These are phyloP conservation scores for Saccharomyces eubayanus DNA, from an alignment of 805 yeast genomes.

Conservation along the genomic window DNA sequence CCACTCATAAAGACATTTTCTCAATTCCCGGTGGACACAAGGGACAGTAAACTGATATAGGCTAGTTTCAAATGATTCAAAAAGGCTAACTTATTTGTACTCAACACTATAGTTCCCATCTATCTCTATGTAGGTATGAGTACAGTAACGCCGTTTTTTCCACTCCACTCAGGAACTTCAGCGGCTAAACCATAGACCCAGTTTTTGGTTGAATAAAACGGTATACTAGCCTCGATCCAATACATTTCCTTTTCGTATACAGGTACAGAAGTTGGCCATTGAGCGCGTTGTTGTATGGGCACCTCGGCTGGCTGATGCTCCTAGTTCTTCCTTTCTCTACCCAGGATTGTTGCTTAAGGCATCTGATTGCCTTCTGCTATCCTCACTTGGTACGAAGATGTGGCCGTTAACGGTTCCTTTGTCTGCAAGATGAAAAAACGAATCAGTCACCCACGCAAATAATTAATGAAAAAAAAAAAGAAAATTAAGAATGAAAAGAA, in stretches of 20 bases:
- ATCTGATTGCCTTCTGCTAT: not conserved
- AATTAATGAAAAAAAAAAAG: not conserved
- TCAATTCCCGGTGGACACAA: too few species aligned
- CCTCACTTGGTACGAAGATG: not conserved
- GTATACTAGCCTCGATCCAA: not conserved
- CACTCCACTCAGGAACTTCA: not conserved
- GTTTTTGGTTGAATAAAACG: not conserved
- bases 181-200: not conserved
- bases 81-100: not conserved
- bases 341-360: not conserved
- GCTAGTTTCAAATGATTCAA: not conserved
- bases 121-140: not conserved
- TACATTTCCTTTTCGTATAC: not conserved
- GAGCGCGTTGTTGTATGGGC: not conserved
- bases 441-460: not conserved
- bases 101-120: not conserved
- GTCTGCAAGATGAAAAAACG: not conserved
- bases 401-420: not conserved
- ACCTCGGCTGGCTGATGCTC: not conserved
- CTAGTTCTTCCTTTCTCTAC: not conserved
- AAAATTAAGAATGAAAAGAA: not conserved
- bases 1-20: too few species aligned
- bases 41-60: not conserved
- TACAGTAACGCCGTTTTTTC: not conserved
- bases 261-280: not conserved